Base-by-base conservation (phyloP, 768 basidiomycete species). In the Dacryopinax spathularia region DNA sequence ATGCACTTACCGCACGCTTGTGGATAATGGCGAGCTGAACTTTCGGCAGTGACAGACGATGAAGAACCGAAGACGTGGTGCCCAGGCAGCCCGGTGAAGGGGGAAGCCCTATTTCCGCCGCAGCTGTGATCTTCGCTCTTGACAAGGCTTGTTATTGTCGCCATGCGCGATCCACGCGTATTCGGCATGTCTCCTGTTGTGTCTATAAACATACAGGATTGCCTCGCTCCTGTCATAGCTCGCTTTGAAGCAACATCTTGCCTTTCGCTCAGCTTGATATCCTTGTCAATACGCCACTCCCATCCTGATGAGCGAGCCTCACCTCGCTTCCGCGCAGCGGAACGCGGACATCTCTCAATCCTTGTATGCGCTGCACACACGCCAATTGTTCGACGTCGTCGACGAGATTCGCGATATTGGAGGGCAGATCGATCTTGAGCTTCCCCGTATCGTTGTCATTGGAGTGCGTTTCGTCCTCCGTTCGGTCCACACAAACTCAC, bases 371-470 rank as follows among this genome's bases (percentile, higher is more conserved):
- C 18, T 56, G 10, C 48, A 56, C 48, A 31, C 48, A 9, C 22
- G 25, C 9, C 48, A 56, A 20, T 18, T 56, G 22, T 56, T 56
- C 48, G 48, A 56, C 31, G 25, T 56, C 10, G 31, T 56, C 48
- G 48, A 56, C 18, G 5, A 56, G 25, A 56, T 56, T 31, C 48
- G 48, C 25, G 48, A 56, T 29, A 56, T 25, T 18, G 48, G 48
- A 56, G 48, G 48, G 3, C 3, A 56, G 29, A 22, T 27, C 13
- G 9, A 56, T 29, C 29, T 56, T 9, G 80, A 82, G 63, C 70
- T 82, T 4, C 80, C 81, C 7, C 71, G 79, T 7, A 78, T 82
- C 43, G 77, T 77, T 20, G 79, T 81, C 39, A 80, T 81, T 36
- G 81, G 81, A 15, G 37, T 29, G 34, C 12, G 16, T 1, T 18